phyloP scores from a whole-genome alignment of 805 yeast genomes.

The Grigorovia jiainica region DNA sequence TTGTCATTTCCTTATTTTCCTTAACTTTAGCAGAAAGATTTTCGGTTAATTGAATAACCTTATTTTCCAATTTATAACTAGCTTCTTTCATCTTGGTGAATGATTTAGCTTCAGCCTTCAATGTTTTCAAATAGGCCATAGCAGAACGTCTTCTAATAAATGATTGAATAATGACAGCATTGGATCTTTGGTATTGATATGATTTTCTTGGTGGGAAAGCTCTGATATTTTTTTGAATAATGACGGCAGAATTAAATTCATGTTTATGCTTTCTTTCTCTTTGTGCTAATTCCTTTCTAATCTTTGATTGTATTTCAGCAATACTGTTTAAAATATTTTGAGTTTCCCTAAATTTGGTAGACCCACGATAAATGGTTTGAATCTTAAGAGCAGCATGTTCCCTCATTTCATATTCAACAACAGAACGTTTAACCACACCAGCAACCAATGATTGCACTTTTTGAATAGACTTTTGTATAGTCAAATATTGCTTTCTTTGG shows the following conservation, averaged over 20 bases:
- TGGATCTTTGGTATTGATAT: slow-evolving; percentile 37
- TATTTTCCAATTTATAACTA: slow-evolving; percentile 87
- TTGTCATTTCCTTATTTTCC: slow-evolving; percentile 66
- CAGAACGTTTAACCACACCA: slow-evolving; percentile 51
- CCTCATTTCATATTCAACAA: slow-evolving; percentile 47
- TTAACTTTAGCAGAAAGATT: slow-evolving; percentile 67
- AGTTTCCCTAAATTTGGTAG: slow-evolving; percentile 35
- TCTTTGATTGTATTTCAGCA: slow-evolving; percentile 38
- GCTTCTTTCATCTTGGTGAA: slow-evolving; percentile 85
- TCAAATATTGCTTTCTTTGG: slow-evolving; percentile 53
- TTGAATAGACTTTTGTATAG: slow-evolving; percentile 44
- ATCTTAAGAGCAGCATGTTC: slow-evolving; percentile 54
- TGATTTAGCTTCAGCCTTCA: slow-evolving; percentile 85
- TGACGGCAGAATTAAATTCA: slow-evolving; percentile 53
- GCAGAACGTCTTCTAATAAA: slow-evolving; percentile 72
- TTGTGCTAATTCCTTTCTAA: slow-evolving; percentile 47
- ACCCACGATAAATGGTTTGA: slow-evolving; percentile 60
- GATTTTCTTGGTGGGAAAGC: slow-evolving; percentile 52
- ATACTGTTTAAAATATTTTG: slow-evolving; percentile 24
- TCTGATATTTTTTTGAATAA: slow-evolving; percentile 67
- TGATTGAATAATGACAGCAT: slow-evolving; percentile 68
- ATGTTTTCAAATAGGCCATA: slow-evolving; percentile 44
- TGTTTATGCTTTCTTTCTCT: slow-evolving; percentile 39
- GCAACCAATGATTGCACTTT: slow-evolving; percentile 52
- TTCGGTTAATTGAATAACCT: slow-evolving; percentile 93